Evolutionary conservation across 306 rosid species (phyloP).

Genomic region (Lupinus albus): DNA sequence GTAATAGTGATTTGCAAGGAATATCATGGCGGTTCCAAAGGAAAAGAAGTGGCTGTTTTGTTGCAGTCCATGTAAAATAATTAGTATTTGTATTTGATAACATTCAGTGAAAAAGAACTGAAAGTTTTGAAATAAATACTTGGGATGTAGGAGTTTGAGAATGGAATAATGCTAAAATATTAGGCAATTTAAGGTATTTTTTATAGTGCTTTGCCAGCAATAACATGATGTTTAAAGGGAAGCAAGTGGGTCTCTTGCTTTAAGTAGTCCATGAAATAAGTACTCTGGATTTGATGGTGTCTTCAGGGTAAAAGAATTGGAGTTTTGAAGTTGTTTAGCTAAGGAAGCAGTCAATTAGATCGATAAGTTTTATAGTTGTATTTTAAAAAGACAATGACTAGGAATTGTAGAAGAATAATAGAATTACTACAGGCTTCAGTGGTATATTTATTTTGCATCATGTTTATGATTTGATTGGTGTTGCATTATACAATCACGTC

Average conservation of each 20-base stretch:
- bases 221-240: not conserved
- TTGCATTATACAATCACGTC: not conserved
- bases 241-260: not conserved
- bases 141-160: slow-evolving; percentile 2
- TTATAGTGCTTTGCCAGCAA: not conserved
- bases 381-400: not conserved
- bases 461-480: not conserved
- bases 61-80: not conserved
- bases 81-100: not conserved
- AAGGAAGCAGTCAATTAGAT: not conserved
- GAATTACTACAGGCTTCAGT: not conserved
- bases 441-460: not conserved
- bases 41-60: not conserved
- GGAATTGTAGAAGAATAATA: not conserved
- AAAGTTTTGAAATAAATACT: not conserved
- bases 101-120: no score
- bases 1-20: not conserved
- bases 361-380: not conserved
- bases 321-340: not conserved
- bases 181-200: not conserved
- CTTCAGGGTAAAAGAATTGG: not conserved
- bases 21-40: not conserved
- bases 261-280: not conserved
- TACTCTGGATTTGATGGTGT: not conserved
- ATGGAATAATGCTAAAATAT: not conserved